Conservation (phyloP, 2,329 filamentous ascomycete species). For the Beauveria bassiana region DNA sequence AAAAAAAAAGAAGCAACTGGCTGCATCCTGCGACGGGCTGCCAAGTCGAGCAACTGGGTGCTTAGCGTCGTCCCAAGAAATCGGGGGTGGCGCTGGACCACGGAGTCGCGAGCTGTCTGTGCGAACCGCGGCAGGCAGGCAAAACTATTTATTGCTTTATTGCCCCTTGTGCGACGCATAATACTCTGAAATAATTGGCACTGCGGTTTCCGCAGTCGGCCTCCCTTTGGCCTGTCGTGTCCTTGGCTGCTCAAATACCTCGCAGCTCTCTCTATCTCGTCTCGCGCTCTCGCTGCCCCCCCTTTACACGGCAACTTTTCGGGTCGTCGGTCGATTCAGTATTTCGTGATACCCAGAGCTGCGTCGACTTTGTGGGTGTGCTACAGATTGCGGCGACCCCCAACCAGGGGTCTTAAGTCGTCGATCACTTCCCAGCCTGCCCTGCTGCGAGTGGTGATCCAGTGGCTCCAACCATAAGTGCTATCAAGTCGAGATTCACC, state of each 20-base stretch:
- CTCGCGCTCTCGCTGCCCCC: background rate
- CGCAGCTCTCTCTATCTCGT: too few species aligned
- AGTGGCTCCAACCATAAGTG: background rate
- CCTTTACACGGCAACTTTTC: background rate
- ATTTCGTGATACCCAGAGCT: background rate
- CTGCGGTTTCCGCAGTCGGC: background rate
- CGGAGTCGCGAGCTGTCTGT: conserved; percentile 1
- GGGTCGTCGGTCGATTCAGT: background rate
- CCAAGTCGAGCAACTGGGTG: background rate
- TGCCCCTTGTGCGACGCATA: background rate
- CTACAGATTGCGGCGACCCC: background rate
- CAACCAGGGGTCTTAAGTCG: background rate
- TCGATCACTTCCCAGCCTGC: background rate
- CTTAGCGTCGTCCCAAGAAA: background rate
- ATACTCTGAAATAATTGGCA: background rate
- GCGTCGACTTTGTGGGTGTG: background rate
- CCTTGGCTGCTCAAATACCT: background rate
- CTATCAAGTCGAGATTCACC: background rate
- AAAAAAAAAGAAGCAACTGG: background rate
- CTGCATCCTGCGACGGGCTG: too few species aligned
- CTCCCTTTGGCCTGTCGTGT: background rate
- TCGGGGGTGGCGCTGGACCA: background rate
- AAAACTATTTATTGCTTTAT: background rate
- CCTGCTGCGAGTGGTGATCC: background rate
- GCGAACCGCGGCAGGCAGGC: background rate